Evolutionary conservation across 2,329 filamentous ascomycete genomes (phyloP), one percentile per base, ranked within the genome.

Genomic region (Neoarthrinium moseri): DNA sequence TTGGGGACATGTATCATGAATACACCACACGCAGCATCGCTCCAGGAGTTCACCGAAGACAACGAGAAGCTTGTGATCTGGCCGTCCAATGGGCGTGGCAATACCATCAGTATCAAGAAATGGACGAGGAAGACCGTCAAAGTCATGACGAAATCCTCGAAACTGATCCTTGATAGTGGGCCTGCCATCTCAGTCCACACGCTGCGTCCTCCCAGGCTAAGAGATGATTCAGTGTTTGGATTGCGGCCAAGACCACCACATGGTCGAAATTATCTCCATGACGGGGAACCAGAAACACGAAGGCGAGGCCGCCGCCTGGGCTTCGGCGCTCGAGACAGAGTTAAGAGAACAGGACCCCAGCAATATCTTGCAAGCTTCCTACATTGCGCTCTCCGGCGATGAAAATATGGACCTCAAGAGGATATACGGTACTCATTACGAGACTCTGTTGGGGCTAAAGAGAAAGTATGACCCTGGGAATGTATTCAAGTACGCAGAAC

Each of bases 261-360:
- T 68, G 50, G n/a, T 70, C 5, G 66, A 71, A 50, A 55, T 70
- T 20, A 30, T 70, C 1, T 51, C 61, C 1, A 54, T 53, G 21
- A 54, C 58, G 4, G 33, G 42, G 6, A 50, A 53, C 3, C 45
- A 48, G 12, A 56, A 61, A 8, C 56, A 59, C 1, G 52, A 58
- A 33, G 43, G 51, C 5, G 54, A 51, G 15, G 48, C 53, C 15
- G 47, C 52, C 3, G 48, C 58, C 17, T 66, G 64, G 61, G 52
- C 54, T 0, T 38, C 32, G 7, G 38, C 13, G 18, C 47, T 52
- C 18, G 45, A 46, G 7, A 43, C 33, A 47, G 56, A 49, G 2
- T 58, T 55, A 15, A 51, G 49, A 18, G 47, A 57, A 33, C 58
- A 35, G 4, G 56, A 57, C 10, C 29, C 57, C 1, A 49, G 49